These are phyloP conservation scores for Macroventuria anomochaeta DNA, from an alignment of 2,329 filamentous ascomycete species.

Conservation along the genomic window DNA sequence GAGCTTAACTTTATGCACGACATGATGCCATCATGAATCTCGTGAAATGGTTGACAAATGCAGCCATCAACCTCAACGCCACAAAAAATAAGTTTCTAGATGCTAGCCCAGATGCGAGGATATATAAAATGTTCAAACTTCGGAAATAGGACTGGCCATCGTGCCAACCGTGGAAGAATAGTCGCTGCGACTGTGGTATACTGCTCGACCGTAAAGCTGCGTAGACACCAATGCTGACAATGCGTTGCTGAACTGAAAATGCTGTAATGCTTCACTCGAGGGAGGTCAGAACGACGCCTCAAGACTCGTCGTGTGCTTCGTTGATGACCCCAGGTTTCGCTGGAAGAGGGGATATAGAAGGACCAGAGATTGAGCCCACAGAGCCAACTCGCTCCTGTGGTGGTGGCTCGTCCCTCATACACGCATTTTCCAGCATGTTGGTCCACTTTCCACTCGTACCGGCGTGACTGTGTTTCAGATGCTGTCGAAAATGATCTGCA, in stretches of 20 bases:
- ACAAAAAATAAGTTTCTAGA: conserved; percentile 6
- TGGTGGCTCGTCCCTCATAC: conserved; percentile 87
- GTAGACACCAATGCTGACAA: conserved; percentile 14
- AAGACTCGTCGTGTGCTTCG: conserved; percentile 50
- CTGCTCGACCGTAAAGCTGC: conserved; percentile 3
- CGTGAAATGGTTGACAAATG: conserved; percentile 2
- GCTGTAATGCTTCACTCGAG: conserved; percentile 33
- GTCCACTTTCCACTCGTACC: conserved; percentile 99
- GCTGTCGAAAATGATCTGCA: conserved; percentile 96
- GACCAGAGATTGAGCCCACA: conserved; percentile 41
- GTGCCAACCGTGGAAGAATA: background rate
- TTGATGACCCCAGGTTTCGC: conserved; percentile 48
- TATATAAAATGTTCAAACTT: conserved; percentile 2
- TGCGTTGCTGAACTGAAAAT: conserved; percentile 22
- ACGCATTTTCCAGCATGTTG: conserved; percentile 95
- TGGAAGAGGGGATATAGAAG: conserved; percentile 36
- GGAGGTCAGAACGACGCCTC: conserved; percentile 25
- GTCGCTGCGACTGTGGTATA: background rate
- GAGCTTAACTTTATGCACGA: conserved; percentile 8
- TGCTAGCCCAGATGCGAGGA: conserved; percentile 4
- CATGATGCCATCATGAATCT: conserved; percentile 9
- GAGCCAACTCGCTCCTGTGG: conserved; percentile 51
- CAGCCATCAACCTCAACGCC: conserved; percentile 6
- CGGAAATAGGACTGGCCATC: background rate
- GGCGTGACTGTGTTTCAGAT: conserved; percentile 96